Evolutionary conservation across 108 stramenopile species (phyloP), one percentile per base, ranked within the genome.

Genomic region (Nannochloropsis salina): DNA sequence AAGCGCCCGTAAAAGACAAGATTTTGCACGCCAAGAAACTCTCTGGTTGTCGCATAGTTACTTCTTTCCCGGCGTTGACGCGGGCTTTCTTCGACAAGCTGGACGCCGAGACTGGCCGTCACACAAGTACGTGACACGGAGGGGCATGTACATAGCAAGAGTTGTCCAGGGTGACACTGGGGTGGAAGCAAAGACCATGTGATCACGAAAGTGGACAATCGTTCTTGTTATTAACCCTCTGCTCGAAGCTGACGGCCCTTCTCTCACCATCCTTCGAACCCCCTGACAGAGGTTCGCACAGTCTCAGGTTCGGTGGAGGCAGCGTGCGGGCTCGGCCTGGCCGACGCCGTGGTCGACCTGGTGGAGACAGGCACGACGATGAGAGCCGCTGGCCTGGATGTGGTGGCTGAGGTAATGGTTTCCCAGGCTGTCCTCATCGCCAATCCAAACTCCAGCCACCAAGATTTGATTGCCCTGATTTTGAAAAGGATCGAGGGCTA

Each of bases 361-460:
- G 96, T 97, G 42, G 97, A 97, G 87, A 98, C 97, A 82, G 98
- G 98, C 41, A 98, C 98, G 10, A 98, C 98, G 9, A 97, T 97
- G 97, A 95, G 87, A 83, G 98, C 98, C 82, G 98, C 97, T 85
- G 97, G 97, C 15, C 90, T 97, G 84, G 98, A 97, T 86, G 90
- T 97, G 45, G 95, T 97, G 82, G 93, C 92, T 21, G 94, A 95
- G 21, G 92, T 98, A 81, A 89, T 98, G 96, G 94, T 44, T 88
- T 92, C 90, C 41, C 80, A 92, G 89, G 81, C 90, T 44, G 86
- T 92, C 44, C 90, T 92, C 47, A 92, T 92, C 83, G 83, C 89
- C 11, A 97, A 96, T 85, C 95, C 95, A 82, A 86, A 93, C 44
- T 92, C 95, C 22, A 90, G 90, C n/a, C 96, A 97, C 91, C 83